Evolutionary conservation across 345 rosid genomes (phyloP), one percentile per base, ranked within the genome.

Genomic region (Eucalyptus sp.): DNA sequence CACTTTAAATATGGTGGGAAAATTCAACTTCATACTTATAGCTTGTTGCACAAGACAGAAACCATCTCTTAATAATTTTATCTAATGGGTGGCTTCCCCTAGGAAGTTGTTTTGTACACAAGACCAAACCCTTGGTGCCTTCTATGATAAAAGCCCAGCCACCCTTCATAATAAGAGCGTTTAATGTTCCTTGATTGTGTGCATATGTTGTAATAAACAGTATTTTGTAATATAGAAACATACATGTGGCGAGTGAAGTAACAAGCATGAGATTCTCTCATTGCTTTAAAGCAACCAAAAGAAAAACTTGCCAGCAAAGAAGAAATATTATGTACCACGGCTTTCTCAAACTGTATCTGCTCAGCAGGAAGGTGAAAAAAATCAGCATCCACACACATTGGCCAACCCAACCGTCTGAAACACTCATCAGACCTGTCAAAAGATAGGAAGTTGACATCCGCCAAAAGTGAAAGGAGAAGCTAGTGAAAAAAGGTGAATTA

Each of bases 331-430:
- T 76, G 88, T 91, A 96, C 99, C 96, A 89, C 99, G 86, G 90
- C 94, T 92, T 94, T 96, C 56, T 94, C 96, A 46, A 48, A 87
- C 64, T n/a, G 89, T 50, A 43, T 89, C 87, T 90, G 91, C 50
- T 87, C 93, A 87, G 88, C 87, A 81, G 96, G 90, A 76, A 91
- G 87, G 87, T 91, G 93, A 93, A 98, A 98, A 94, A 98, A 98
- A 93, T 97, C 99, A 90, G 99, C 99, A 94, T 94, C 99, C 31
- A 92, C 94, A 86, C 99, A 96, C 99, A 98, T 97, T 66, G 99
- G 99, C 99, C 99, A 98, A 85, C 99, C 97, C 90, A 98, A 89
- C 50, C 96, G 96, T 4, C 25, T 4, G 89, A 98, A 98, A 93
- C 99, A 98, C 92, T 96, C 98, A 89, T 93, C 96, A 48, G 97